phyloP scores from a whole-genome alignment of 2,329 filamentous ascomycete genomes.

The Calonectria ilicicola region DNA sequence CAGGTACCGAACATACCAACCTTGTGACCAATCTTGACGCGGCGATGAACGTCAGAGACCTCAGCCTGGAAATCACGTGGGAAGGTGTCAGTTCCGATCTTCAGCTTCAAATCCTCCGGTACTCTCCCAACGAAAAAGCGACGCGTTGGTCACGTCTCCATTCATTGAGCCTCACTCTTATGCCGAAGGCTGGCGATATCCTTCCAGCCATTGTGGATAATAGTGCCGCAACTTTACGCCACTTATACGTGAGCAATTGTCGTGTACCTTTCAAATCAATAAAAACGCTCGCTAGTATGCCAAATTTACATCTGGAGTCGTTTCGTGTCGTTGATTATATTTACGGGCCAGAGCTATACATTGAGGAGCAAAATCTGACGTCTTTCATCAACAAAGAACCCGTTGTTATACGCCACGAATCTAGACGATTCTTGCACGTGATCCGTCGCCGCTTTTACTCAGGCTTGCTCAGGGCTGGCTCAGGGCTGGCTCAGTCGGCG shows the following conservation, averaged over 20 bases:
- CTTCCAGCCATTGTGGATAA: neutral
- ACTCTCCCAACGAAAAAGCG: neutral
- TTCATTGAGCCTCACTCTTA: neutral
- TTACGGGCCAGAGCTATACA: neutral
- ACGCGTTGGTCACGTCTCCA: neutral
- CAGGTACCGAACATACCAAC: neutral
- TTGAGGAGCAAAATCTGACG: neutral
- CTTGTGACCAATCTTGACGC: neutral
- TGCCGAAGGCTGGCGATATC: neutral
- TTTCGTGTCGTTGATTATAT: neutral
- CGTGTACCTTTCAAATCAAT: neutral
- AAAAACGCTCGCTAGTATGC: neutral
- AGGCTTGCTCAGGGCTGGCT: no score
- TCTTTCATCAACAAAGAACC: neutral
- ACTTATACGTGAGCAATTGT: neutral
- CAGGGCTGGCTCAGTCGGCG: no score
- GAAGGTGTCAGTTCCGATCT: neutral
- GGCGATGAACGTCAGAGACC: conserved; percentile 1
- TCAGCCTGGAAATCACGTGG: neutral
- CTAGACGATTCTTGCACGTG: no score
- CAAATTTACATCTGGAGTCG: neutral
- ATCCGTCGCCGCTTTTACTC: no score
- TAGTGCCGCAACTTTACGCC: neutral
- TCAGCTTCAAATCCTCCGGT: neutral
- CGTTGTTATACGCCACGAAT: no score